Percentiles rank a stretch among this genome's conserved stretches.
Conservation (phyloP, 176 grass and related monocot genomes). For the Zizania latifolia region DNA sequence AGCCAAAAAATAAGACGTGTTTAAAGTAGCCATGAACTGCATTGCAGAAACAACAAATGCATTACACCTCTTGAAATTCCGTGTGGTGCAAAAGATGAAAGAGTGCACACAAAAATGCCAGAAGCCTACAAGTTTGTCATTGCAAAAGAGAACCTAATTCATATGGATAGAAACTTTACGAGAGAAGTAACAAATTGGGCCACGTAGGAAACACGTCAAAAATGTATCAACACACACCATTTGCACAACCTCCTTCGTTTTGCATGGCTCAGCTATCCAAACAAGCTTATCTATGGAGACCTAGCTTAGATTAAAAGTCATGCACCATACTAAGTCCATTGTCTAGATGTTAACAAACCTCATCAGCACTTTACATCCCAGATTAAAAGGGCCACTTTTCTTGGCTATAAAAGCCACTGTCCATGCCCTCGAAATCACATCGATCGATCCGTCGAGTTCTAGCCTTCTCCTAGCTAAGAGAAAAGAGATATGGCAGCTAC, state of each 20-base stretch:
- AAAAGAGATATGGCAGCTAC: slow-evolving; percentile 32
- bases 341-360: not conserved
- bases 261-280: not conserved
- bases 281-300: not conserved
- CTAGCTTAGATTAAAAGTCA: not conserved
- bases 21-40: too few relatives aligned
- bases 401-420: slow-evolving; percentile 1
- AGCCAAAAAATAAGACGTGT: not conserved
- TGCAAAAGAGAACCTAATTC: not conserved
- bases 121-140: not conserved
- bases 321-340: not conserved
- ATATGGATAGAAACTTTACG: not conserved
- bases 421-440: not conserved
- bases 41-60: too few relatives aligned
- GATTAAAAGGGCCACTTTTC: not conserved
- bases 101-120: too few relatives aligned
- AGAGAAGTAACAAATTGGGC: not conserved
- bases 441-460: not conserved
- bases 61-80: too few relatives aligned
- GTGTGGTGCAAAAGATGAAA: too few relatives aligned
- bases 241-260: not conserved
- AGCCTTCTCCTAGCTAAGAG: not conserved
- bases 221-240: not conserved
- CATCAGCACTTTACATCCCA: not conserved
- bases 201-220: not conserved